Evolutionary conservation across 1,139 yeast species (phyloP), one percentile per base, ranked within the genome.

Genomic region (Sugiyamaella castrensis): DNA sequence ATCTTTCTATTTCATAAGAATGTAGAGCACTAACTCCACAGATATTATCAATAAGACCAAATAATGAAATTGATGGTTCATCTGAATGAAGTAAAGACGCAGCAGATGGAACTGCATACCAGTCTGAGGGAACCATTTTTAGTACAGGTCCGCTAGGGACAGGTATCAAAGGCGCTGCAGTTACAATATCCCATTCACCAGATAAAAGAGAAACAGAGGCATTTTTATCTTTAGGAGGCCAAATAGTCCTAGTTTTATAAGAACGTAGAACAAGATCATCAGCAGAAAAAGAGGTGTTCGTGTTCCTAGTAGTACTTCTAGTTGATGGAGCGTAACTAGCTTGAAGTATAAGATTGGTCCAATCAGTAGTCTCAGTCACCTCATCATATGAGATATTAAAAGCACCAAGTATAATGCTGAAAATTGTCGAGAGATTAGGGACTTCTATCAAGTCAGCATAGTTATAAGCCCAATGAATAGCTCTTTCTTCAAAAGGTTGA

Each of bases 1-100:
- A 8, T 12, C 37, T 40, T 15, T 37, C 40, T 11, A 50, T 33
- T 8, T 42, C 41, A 32, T 37, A 48, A 4, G 51, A 45, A 10
- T 48, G 36, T 13, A 52, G 33, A 2, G 48, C 58, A 31, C 51
- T 51, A 6, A 51, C 42, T 11, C 62, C 62, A n/a, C 59, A 53
- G 29, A 59, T 50, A 37, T 58, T 55, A 29, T 57, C 52, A 5
- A 55, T 24, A 24, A 61, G 47, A 2, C 65, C 65, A 29, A 62
- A 35, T 1, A 57, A 51, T 6, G 62, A 63, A 24, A 59, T 37
- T 36, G 51, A 43, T 12, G 48, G 41, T 13, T 34, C 9, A 29
- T 31, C 36, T 11, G n/a, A 13, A 15, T 47, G 48, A 8, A 26
- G 33, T 5, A 40, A 19, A 19, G 24, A 19, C 5, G 24, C 5